Evolutionary conservation across 768 basidiomycete species (phyloP).

Genomic region (Mycena sanguinolenta): DNA sequence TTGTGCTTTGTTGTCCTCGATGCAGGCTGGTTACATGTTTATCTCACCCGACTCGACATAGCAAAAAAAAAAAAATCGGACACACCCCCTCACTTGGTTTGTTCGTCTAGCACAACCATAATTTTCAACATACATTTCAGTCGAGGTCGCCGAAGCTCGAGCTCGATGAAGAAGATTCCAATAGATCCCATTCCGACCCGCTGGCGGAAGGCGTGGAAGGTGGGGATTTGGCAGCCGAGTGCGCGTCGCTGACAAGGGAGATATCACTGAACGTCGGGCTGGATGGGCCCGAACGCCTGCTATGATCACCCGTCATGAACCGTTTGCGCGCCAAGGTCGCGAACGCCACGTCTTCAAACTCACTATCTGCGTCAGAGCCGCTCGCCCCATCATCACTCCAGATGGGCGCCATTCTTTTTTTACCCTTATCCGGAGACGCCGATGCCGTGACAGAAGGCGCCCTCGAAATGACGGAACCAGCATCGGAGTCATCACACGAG

Average conservation of each 20-base stretch:
- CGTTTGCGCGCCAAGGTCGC: neutral
- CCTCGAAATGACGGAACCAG: neutral
- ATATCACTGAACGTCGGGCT: slow-evolving; percentile 23
- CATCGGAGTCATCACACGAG: neutral
- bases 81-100: neutral
- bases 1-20: no score
- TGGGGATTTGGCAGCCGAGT: neutral
- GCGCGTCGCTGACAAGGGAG: slow-evolving; percentile 22
- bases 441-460: no score
- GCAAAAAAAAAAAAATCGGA: neutral
- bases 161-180: slow-evolving; percentile 19
- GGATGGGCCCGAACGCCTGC: neutral
- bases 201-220: neutral
- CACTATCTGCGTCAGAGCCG: slow-evolving; percentile 30
- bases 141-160: slow-evolving; percentile 15
- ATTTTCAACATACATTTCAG: neutral
- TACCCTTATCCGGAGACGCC: slow-evolving; percentile 24
- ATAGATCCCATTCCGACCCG: slow-evolving; percentile 32
- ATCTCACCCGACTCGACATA: neutral
- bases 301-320: neutral
- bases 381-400: slow-evolving; percentile 18
- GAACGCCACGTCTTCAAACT: neutral
- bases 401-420: slow-evolving; percentile 3
- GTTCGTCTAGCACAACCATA: neutral
- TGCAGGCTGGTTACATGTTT: no score